phyloP scores from a whole-genome alignment of 1,284 basidiomycete species.

The Porogramme epimiltina region DNA sequence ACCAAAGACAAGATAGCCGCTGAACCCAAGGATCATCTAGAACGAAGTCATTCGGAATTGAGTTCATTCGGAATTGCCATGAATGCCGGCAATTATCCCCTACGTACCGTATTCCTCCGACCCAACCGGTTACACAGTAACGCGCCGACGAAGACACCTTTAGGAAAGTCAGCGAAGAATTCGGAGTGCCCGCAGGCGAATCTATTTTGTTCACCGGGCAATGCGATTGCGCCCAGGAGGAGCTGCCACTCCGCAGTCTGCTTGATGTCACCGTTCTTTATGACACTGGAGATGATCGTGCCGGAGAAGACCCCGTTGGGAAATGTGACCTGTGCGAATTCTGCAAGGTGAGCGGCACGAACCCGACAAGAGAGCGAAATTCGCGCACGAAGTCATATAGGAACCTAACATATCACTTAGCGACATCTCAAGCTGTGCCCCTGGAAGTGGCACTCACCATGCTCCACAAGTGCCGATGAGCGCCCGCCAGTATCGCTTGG shows the following conservation, averaged over 20 bases:
- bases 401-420: constrained; percentile 48
- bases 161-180: neutral
- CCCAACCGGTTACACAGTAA: constrained; percentile 65
- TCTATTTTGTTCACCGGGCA: constrained; percentile 63
- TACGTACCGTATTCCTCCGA: constrained; percentile 58
- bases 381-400: constrained; percentile 74
- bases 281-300: constrained; percentile 61
- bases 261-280: constrained; percentile 54
- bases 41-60: constrained; percentile 7
- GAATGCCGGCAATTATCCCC: neutral
- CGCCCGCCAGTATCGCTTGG: constrained; percentile 70
- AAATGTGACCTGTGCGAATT: constrained; percentile 54
- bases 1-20: constrained; percentile 75
- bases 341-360: no score
- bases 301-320: constrained; percentile 73
- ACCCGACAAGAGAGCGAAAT: no score
- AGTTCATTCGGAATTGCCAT: neutral
- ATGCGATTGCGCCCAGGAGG: constrained; percentile 63
- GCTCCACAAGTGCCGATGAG: constrained; percentile 73
- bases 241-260: constrained; percentile 72
- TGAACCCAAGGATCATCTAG: constrained; percentile 76
- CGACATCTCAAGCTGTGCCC: constrained; percentile 4
- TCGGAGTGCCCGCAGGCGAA: neutral
- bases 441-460: constrained; percentile 45
- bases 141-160: constrained; percentile 56